Evolutionary conservation across 148 eudicot species (phyloP).

Genomic region (Linanthus parryae): DNA sequence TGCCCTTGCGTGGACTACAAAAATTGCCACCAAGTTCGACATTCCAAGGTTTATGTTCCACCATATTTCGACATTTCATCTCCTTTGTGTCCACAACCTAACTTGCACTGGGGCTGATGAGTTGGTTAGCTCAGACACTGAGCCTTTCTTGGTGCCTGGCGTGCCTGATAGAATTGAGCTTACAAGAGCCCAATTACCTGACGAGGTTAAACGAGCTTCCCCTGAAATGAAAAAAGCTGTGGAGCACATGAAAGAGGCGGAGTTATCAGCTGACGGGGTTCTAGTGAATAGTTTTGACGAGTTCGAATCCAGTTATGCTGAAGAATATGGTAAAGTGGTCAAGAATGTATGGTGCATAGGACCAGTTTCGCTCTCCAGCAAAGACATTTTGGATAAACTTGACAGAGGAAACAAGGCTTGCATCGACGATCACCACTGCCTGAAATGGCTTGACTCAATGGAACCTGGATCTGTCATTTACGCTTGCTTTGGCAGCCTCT

Average conservation of each 20-base stretch:
- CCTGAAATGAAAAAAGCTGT: background rate
- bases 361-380: constrained; percentile 36
- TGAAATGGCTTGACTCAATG: constrained; percentile 16
- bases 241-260: constrained; percentile 25
- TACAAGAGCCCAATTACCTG: constrained; percentile 5
- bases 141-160: constrained; percentile 7
- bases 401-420: constrained; percentile 12
- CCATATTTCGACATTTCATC: constrained; percentile 25
- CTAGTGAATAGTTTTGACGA: constrained; percentile 25
- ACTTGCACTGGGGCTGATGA: background rate
- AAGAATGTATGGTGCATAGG: constrained; percentile 43
- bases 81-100: constrained; percentile 9
- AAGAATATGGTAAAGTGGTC: constrained; percentile 17
- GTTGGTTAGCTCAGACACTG: background rate
- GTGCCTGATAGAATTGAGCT: constrained; percentile 13
- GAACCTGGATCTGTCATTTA: constrained; percentile 23
- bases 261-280: constrained; percentile 27
- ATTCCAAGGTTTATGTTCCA: constrained; percentile 30
- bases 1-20: constrained; percentile 19
- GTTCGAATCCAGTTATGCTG: constrained; percentile 29
- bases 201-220: background rate
- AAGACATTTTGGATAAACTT: constrained; percentile 20
- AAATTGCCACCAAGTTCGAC: constrained; percentile 13
- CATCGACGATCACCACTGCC: constrained; percentile 3
- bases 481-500: constrained; percentile 41